Evolutionary conservation across 768 basidiomycete species (phyloP).

Genomic region (Punctularia strigosozonata): DNA sequence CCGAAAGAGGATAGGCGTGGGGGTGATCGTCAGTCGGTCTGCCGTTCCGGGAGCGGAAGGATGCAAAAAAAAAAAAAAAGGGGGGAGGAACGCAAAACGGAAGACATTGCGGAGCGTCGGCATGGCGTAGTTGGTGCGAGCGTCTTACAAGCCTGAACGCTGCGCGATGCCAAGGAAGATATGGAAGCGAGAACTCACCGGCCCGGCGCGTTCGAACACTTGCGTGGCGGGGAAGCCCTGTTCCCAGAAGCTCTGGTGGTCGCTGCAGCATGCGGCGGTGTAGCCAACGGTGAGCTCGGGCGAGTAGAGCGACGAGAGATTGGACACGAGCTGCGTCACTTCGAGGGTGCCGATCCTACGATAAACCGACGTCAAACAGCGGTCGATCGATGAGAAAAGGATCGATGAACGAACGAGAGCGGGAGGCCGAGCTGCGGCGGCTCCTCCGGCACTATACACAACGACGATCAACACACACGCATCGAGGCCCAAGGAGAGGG

Average conservation of each 20-base stretch:
- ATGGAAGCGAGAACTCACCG: too few relatives aligned
- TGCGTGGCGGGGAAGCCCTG: conserved; percentile 82
- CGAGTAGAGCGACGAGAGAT: conserved; percentile 69
- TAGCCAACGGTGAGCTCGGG: conserved; percentile 65
- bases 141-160: too few relatives aligned
- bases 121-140: too few relatives aligned
- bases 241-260: conserved; percentile 75
- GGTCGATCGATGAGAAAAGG: neutral
- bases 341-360: conserved; percentile 68
- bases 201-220: conserved; percentile 80
- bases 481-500: too few relatives aligned
- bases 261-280: conserved; percentile 77
- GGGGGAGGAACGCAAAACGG: neutral
- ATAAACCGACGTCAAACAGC: conserved; percentile 1
- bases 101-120: too few relatives aligned
- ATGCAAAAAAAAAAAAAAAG: neutral
- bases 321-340: conserved; percentile 63
- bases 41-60: too few relatives aligned
- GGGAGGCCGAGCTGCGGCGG: conserved; percentile 80
- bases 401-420: conserved; percentile 33
- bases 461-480: too few relatives aligned
- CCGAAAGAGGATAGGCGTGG: conserved; percentile 2
- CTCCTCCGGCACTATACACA: conserved; percentile 61
- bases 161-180: too few relatives aligned
- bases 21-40: too few relatives aligned